phyloP scores from a whole-genome alignment of 2,329 filamentous ascomycete genomes.

The Chalara sp. region DNA sequence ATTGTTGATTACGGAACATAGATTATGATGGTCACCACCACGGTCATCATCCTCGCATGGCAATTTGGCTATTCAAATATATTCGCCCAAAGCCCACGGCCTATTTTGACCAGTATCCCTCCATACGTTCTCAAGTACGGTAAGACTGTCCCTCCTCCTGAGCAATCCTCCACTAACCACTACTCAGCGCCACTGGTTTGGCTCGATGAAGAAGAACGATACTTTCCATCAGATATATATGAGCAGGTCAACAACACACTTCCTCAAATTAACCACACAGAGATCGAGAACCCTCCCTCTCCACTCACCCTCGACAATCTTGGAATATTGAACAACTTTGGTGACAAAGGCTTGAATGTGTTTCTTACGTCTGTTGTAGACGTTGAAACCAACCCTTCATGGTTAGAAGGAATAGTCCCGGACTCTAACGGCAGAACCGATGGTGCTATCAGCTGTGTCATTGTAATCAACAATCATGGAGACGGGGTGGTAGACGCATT shows the following conservation, averaged over 20 bases:
- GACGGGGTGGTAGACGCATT: slow-evolving; percentile 34
- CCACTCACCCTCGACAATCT: slow-evolving; percentile 41
- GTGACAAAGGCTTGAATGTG: slow-evolving; percentile 32
- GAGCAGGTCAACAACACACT: slow-evolving; percentile 38
- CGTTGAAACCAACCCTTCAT: slow-evolving; percentile 37
- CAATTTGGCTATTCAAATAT: too few species aligned
- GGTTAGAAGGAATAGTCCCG: slow-evolving; percentile 47
- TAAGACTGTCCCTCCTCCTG: slow-evolving; percentile 16
- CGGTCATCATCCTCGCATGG: too few species aligned
- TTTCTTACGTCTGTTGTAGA: slow-evolving; percentile 43
- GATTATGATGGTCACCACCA: too few species aligned
- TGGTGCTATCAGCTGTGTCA: slow-evolving; percentile 40
- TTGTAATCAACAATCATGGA: slow-evolving; percentile 53
- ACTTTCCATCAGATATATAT: slow-evolving; percentile 41
- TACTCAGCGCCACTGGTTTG: slow-evolving; percentile 42
- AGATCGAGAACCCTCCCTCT: slow-evolving; percentile 29
- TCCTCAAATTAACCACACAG: slow-evolving; percentile 36
- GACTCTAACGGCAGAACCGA: slow-evolving; percentile 42
- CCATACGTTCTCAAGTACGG: slow-evolving; percentile 39
- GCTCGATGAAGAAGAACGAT: slow-evolving; percentile 40
- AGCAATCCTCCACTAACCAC: not conserved
- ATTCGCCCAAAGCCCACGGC: not conserved
- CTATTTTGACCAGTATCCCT: slow-evolving; percentile 27
- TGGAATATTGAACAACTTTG: slow-evolving; percentile 37
- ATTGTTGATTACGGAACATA: too few species aligned